A percentile compares a stretch with the other conserved stretches of the same genome.
phyloP scores from a whole-genome alignment of 106 monocot genomes.

The Amphibolis antarctica region DNA sequence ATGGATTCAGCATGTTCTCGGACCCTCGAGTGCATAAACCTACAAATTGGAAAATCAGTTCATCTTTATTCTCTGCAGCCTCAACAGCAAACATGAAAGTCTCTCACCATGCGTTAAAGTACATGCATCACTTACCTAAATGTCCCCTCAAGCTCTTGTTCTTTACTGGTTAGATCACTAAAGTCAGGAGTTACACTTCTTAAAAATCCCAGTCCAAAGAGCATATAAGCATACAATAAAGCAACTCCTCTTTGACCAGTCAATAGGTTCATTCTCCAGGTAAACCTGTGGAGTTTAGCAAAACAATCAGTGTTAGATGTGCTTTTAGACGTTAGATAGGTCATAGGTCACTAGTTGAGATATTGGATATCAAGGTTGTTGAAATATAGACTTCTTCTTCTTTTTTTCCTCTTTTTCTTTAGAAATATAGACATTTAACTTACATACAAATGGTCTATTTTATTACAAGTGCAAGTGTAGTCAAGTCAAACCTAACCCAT shows the following conservation, averaged over 20 bases:
- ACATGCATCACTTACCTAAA: slow-evolving; percentile 42
- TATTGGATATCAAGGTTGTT: no score
- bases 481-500: no score
- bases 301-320: no score
- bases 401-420: no score
- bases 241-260: slow-evolving; percentile 86
- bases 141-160: slow-evolving; percentile 88
- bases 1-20: slow-evolving; percentile 94
- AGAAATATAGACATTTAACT: no score
- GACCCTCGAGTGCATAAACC: slow-evolving; percentile 96
- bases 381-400: no score
- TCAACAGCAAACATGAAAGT: neutral
- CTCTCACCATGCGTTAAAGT: neutral
- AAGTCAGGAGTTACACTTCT: slow-evolving; percentile 84
- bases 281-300: slow-evolving; percentile 44
- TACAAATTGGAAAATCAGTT: slow-evolving; percentile 1
- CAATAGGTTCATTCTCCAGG: slow-evolving; percentile 95
- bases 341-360: no score
- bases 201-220: slow-evolving; percentile 81
- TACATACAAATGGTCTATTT: no score
- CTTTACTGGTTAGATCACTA: slow-evolving; percentile 74
- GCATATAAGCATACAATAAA: slow-evolving; percentile 89
- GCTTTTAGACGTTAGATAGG: no score
- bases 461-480: no score
- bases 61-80: neutral